A percentile compares a stretch with the other conserved stretches of the same genome.
phyloP scores from a whole-genome alignment of 371 early-diverging fungal species.

The Apophysomyces trapeziformis region DNA sequence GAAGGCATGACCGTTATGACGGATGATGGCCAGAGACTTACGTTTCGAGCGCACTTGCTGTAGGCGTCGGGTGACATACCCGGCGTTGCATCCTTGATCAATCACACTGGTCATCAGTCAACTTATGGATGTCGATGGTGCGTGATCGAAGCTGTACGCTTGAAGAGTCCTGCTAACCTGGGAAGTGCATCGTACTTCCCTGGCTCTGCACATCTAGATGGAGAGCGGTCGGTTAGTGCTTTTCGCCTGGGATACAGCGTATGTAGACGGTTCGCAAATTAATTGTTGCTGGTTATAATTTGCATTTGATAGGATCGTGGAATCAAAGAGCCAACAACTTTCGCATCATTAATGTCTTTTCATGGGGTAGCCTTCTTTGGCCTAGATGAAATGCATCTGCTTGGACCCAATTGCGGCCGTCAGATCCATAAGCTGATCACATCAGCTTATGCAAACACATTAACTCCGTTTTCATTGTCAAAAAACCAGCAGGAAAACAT shows the following conservation, averaged over 20 bases:
- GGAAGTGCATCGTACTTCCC: background rate
- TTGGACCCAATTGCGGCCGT: slow-evolving; percentile 23
- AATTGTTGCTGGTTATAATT: background rate
- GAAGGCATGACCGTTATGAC: slow-evolving; percentile 4
- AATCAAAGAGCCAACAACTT: background rate
- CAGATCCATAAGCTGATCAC: slow-evolving; percentile 3
- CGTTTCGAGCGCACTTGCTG: slow-evolving; percentile 10
- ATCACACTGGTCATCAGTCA: slow-evolving; percentile 14
- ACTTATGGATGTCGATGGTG: slow-evolving; percentile 15
- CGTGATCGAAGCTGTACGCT: background rate
- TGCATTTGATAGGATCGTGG: background rate
- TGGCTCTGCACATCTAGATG: background rate
- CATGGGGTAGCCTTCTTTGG: slow-evolving; percentile 13
- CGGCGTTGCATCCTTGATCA: background rate
- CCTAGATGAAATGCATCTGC: slow-evolving; percentile 10
- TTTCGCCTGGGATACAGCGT: background rate
- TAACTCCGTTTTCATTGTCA: background rate
- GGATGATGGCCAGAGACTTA: background rate
- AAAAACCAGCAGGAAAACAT: background rate
- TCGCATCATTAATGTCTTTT: slow-evolving; percentile 14
- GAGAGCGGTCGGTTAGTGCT: background rate
- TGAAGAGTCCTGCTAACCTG: background rate
- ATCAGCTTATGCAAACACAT: background rate
- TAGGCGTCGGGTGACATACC: slow-evolving; percentile 14
- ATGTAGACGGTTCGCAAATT: background rate